Evolutionary conservation across 371 early-diverging fungal genomes (phyloP).

Genomic region (Vairimorpha necatrix): DNA sequence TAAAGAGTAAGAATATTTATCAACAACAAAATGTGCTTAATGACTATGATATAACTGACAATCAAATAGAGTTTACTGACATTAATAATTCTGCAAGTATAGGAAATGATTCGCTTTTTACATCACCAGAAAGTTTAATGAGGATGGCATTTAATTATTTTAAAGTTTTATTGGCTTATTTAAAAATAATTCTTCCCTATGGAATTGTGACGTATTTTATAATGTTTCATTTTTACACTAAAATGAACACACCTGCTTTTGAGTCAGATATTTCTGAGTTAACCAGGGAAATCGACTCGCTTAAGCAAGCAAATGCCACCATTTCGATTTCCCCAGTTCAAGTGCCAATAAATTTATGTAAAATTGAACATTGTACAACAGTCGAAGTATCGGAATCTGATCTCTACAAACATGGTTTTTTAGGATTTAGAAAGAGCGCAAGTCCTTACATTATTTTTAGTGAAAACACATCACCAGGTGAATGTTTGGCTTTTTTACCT

Average conservation of each 20-base stretch:
- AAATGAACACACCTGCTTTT: neutral
- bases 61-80: neutral
- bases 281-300: neutral
- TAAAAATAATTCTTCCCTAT: neutral
- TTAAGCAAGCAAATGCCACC: neutral
- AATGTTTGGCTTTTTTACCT: slow-evolving; percentile 51
- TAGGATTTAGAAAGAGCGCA: slow-evolving; percentile 19
- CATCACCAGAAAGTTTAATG: neutral
- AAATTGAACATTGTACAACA: slow-evolving; percentile 24
- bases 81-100: neutral
- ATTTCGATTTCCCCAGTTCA: neutral
- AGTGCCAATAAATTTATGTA: slow-evolving; percentile 11
- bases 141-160: neutral
- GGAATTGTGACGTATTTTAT: neutral
- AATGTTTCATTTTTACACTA: neutral
- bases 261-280: neutral
- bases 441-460: slow-evolving; percentile 19
- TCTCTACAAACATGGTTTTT: slow-evolving; percentile 39
- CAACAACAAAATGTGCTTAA: neutral
- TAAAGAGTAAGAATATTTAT: slow-evolving; percentile 3
- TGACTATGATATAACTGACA: slow-evolving; percentile 12
- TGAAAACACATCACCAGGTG: slow-evolving; percentile 5
- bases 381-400: neutral
- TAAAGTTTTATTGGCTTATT: neutral
- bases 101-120: neutral